phyloP scores from a whole-genome alignment of 139 green algal species.

The Micromonas pusilla region DNA sequence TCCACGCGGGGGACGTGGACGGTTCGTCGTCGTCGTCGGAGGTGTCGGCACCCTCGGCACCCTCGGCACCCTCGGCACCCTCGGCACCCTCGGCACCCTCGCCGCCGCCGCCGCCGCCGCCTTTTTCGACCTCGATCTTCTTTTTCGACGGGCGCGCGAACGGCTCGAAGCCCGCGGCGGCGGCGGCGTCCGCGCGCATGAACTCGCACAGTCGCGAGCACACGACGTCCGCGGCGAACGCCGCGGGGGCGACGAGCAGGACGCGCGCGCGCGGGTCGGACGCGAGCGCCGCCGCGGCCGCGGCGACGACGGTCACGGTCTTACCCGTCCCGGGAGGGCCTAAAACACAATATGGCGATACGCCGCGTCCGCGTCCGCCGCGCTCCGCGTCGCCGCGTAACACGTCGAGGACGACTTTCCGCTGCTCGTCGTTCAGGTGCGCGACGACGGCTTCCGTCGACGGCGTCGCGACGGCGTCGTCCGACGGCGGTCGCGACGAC shows the following conservation, averaged over 20 bases:
- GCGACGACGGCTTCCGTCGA: neutral
- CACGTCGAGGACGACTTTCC: neutral
- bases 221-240: conserved; percentile 54
- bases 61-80: no score
- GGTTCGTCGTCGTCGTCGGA: no score
- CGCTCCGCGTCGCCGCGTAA: neutral
- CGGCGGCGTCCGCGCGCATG: neutral
- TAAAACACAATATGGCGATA: conserved; percentile 38
- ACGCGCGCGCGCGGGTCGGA: conserved; percentile 32
- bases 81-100: no score
- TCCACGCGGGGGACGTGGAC: neutral
- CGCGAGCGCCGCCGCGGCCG: conserved; percentile 29
- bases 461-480: neutral
- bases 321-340: conserved; percentile 68
- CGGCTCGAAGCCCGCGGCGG: neutral
- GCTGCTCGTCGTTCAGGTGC: neutral
- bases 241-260: conserved; percentile 44
- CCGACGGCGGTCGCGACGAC: neutral
- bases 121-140: no score
- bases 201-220: conserved; percentile 34
- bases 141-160: no score
- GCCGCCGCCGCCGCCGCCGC: no score
- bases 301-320: conserved; percentile 62
- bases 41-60: no score
- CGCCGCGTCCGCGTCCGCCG: no score